These are phyloP conservation scores for Rosa rugosa DNA, from an alignment of 306 rosid species.

Conservation along the genomic window DNA sequence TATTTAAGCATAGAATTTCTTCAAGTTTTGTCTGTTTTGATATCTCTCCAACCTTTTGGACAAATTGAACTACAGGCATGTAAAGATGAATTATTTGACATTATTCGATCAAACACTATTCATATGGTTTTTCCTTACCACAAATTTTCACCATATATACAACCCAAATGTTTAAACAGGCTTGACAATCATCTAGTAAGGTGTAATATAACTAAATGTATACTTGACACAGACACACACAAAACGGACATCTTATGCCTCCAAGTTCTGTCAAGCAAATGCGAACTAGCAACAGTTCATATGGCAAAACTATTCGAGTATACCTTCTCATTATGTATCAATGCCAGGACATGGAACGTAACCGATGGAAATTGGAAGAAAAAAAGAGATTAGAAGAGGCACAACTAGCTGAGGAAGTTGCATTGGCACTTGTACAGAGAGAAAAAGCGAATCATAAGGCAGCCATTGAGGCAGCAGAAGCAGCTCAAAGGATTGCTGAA, in stretches of 20 bases:
- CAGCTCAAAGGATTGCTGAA: conserved; percentile 51
- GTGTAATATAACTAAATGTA: not conserved
- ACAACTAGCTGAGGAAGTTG: conserved; percentile 50
- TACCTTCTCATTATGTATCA: conserved; percentile 2
- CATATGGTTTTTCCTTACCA: not conserved
- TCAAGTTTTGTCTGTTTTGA: not conserved
- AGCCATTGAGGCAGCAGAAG: conserved; percentile 68
- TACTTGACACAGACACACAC: not conserved
- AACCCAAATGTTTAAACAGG: not conserved
- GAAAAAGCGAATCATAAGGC: conserved; percentile 56
- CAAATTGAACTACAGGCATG: not conserved
- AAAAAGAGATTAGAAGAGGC: conserved; percentile 55
- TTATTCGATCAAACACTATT: not conserved
- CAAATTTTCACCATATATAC: not conserved
- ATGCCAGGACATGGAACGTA: conserved; percentile 61
- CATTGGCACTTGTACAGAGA: conserved; percentile 55
- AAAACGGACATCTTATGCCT: not conserved
- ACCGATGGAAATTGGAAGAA: conserved; percentile 67
- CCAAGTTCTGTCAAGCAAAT: not conserved
- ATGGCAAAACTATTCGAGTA: not conserved
- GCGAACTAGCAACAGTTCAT: not conserved
- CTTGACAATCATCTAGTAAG: not conserved
- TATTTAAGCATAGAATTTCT: not conserved
- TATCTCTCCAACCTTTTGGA: not conserved
- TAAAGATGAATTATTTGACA: not conserved